phyloP scores from a whole-genome alignment of 352 stramenopile genomes.

The Saprolegnia diclina region DNA sequence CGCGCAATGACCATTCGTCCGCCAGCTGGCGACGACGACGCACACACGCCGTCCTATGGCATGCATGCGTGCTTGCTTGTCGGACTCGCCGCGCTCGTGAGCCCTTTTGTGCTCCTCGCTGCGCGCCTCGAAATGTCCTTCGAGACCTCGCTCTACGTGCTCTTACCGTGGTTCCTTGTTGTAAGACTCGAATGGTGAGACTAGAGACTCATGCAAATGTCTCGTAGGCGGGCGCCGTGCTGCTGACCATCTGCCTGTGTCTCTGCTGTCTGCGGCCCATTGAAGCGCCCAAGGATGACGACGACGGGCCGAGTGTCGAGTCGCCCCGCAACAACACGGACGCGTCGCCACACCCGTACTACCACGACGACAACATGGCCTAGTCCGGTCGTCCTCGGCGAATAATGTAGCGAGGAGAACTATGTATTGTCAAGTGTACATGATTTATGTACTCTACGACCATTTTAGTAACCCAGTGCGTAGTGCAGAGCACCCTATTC shows the following conservation, averaged over 20 bases:
- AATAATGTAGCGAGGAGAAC: too few species aligned
- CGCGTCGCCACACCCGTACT: not conserved
- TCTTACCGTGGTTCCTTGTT: constrained; percentile 76
- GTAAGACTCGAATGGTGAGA: too few species aligned
- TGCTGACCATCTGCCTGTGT: not conserved
- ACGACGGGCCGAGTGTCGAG: not conserved
- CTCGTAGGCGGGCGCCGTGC: not conserved
- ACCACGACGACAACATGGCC: not conserved
- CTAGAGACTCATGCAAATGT: not conserved
- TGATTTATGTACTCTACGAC: too few species aligned
- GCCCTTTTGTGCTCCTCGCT: constrained; percentile 67
- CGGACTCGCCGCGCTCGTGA: constrained; percentile 37
- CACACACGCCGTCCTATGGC: constrained; percentile 31
- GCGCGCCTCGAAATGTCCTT: constrained; percentile 52
- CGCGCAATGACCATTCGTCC: not conserved
- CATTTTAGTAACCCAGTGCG: too few species aligned
- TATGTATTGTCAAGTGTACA: too few species aligned
- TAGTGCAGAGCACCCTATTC: too few species aligned
- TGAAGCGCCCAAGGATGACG: not conserved
- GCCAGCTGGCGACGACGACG: constrained; percentile 33
- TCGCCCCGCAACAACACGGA: not conserved
- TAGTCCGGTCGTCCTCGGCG: too few species aligned
- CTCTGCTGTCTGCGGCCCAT: constrained; percentile 1
- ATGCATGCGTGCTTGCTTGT: constrained; percentile 31
- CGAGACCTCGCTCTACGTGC: constrained; percentile 71